A percentile compares a stretch with the other conserved stretches of the same genome.
phyloP scores from a whole-genome alignment of 805 yeast species.

The Monosporozyma yasuniensis region DNA sequence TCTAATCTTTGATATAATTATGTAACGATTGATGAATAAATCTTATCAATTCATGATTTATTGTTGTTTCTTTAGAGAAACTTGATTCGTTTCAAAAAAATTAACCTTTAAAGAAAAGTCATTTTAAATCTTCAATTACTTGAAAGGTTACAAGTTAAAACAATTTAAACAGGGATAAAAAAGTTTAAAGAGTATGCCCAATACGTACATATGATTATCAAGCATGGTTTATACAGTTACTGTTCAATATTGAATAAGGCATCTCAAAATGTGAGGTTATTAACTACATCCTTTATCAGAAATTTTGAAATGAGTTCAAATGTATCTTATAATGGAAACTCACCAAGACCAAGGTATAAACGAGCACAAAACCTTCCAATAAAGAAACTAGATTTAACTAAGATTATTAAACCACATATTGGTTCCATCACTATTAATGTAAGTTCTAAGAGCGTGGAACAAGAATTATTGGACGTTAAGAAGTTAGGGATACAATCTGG shows the following conservation, averaged over 20 bases:
- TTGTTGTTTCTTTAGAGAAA: neutral
- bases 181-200: neutral
- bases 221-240: neutral
- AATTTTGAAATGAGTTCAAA: neutral
- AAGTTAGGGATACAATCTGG: neutral
- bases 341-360: neutral
- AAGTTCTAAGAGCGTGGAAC: slow-evolving; percentile 6
- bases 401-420: neutral
- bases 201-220: neutral
- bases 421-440: slow-evolving; percentile 4
- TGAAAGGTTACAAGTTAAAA: neutral
- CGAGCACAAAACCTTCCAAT: neutral
- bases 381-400: neutral
- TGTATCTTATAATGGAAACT: neutral
- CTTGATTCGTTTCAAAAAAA: neutral
- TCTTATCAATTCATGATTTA: neutral
- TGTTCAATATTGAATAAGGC: neutral
- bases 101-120: neutral
- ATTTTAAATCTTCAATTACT: neutral
- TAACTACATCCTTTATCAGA: neutral
- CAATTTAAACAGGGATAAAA: neutral
- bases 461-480: slow-evolving; percentile 8
- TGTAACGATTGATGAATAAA: slow-evolving; percentile 1
- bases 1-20: neutral
- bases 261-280: neutral